These are phyloP conservation scores for Diaporthe sp. DNA, from an alignment of 2,329 filamentous ascomycete species.

Conservation along the genomic window DNA sequence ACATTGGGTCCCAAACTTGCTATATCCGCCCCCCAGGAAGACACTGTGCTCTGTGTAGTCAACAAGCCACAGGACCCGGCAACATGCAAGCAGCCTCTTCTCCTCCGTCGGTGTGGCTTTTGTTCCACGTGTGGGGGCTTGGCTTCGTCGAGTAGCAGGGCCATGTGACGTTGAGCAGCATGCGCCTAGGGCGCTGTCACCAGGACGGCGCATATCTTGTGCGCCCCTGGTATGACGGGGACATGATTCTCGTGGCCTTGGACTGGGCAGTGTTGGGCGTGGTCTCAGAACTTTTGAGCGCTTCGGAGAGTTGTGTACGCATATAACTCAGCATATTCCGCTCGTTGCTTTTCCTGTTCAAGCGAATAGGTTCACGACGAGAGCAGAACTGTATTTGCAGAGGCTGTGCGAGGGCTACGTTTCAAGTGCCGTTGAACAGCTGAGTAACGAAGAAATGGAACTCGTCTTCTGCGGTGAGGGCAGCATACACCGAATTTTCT, in stretches of 20 bases:
- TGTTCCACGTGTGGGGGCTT: neutral
- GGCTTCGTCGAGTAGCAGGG: constrained; percentile 13
- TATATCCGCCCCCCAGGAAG: neutral
- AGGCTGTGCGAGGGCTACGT: neutral
- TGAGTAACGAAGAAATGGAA: too few relatives aligned
- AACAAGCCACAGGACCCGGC: neutral
- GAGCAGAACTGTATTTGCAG: neutral
- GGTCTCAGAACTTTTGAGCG: neutral
- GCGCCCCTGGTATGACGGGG: neutral
- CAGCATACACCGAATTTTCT: neutral
- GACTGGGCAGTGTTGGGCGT: neutral
- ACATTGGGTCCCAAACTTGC: neutral
- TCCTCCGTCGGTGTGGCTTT: neutral
- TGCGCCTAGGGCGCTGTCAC: constrained; percentile 11
- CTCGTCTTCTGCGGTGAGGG: neutral
- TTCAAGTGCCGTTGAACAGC: too few relatives aligned
- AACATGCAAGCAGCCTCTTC: neutral
- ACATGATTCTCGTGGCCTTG: neutral
- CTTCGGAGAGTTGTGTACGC: neutral
- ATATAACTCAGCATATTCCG: neutral
- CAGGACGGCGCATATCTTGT: neutral
- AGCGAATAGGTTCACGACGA: neutral
- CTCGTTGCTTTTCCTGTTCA: neutral
- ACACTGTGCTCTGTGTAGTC: neutral
- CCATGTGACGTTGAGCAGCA: constrained; percentile 10